Percentiles rank a stretch among this genome's conserved stretches.
Evolutionary conservation across 345 rosid genomes (phyloP).

Genomic region (Arabidopsis thaliana): TAIR10.1 NC_003071.7:18491501-18492000

Average conservation of each 20-base stretch:
- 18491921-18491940: constrained; percentile 97
- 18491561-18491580: constrained; percentile 99
- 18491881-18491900: constrained; percentile 95
- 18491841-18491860: constrained; percentile 13
- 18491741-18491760: constrained; percentile 91
- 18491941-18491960: constrained; percentile 98
- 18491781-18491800: constrained; percentile 98
- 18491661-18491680: constrained; percentile 94
- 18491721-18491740: constrained; percentile 99
- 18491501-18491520: constrained; percentile 98
- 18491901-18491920: constrained; percentile 97
- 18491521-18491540: constrained; percentile 97
- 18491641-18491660: constrained; percentile 96
- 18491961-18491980: constrained; percentile 99
- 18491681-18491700: constrained; percentile 95
- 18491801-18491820: constrained; percentile 17
- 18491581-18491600: constrained; percentile 94
- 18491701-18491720: constrained; percentile 97
- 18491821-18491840: background rate
- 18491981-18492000: constrained; percentile 98
- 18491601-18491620: constrained; percentile 94
- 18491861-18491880: constrained; percentile 50
- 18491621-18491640: constrained; percentile 97
- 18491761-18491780: constrained; percentile 93
- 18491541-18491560: constrained; percentile 84